These are phyloP conservation scores for Trametes cubensis DNA, from an alignment of 768 basidiomycete genomes.

Conservation along the genomic window DNA sequence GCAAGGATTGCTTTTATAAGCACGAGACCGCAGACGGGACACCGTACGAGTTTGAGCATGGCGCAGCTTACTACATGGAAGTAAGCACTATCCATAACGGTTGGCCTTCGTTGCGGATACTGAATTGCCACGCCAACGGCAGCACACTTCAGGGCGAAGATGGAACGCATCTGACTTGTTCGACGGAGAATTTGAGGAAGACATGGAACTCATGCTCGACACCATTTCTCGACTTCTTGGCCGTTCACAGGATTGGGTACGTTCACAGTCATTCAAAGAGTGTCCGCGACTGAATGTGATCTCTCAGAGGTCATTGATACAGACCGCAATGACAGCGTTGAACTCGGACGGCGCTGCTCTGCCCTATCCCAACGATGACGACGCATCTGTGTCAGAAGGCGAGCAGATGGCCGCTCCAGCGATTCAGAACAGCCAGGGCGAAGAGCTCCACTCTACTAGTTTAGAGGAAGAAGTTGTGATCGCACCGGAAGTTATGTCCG, in stretches of 20 bases:
- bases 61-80: conserved; percentile 34
- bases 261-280: background rate
- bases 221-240: conserved; percentile 7
- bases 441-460: background rate
- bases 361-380: background rate
- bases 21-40: conserved; percentile 72
- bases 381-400: background rate
- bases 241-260: conserved; percentile 1
- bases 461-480: too few relatives aligned
- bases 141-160: background rate
- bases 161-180: background rate
- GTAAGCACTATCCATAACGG: background rate
- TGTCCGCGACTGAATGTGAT: background rate
- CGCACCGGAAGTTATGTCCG: background rate
- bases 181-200: background rate
- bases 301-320: background rate
- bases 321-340: background rate
- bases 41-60: conserved; percentile 54
- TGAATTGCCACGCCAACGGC: background rate
- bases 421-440: background rate
- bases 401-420: background rate
- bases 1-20: conserved; percentile 79
- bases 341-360: background rate
- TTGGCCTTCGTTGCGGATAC: background rate
- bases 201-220: conserved; percentile 2